Conservation (phyloP, 2,329 filamentous ascomycete genomes). For the Ascocoryne sarcoides region DNA sequence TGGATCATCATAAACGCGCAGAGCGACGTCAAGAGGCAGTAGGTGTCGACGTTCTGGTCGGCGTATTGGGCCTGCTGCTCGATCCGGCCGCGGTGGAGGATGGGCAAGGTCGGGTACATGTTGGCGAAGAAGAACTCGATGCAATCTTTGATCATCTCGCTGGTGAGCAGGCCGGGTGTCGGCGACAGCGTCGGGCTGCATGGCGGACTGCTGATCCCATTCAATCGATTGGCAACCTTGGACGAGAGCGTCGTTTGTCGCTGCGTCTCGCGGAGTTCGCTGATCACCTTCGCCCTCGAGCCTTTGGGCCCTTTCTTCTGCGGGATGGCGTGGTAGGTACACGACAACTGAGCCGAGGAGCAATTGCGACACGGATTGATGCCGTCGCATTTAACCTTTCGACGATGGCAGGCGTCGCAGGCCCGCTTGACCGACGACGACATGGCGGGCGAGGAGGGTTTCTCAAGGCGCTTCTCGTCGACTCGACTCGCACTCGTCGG, state of each 20-base stretch:
- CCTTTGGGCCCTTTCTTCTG: constrained; percentile 73
- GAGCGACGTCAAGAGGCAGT: constrained; percentile 55
- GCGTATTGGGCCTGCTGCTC: constrained; percentile 51
- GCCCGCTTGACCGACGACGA: constrained; percentile 42
- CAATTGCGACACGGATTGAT: constrained; percentile 65
- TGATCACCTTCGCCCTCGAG: constrained; percentile 66
- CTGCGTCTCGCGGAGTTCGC: constrained; percentile 61
- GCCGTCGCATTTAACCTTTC: constrained; percentile 68
- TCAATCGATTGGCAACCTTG: constrained; percentile 52
- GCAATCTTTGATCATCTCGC: constrained; percentile 56
- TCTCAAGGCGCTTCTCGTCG: neutral
- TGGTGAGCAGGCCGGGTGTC: constrained; percentile 51
- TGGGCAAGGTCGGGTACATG: constrained; percentile 55
- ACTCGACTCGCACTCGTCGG: neutral
- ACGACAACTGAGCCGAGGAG: constrained; percentile 54
- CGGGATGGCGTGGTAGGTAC: constrained; percentile 66
- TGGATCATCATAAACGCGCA: constrained; percentile 62
- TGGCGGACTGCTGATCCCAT: constrained; percentile 43
- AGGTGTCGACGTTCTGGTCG: constrained; percentile 53
- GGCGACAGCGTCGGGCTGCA: constrained; percentile 41
- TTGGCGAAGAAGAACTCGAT: constrained; percentile 61
- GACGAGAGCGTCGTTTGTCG: constrained; percentile 55
- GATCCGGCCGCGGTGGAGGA: constrained; percentile 49
- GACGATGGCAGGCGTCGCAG: constrained; percentile 65
- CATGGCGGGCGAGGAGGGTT: constrained; percentile 18